phyloP scores from a whole-genome alignment of 768 basidiomycete species.

The Termitomyces sp. region DNA sequence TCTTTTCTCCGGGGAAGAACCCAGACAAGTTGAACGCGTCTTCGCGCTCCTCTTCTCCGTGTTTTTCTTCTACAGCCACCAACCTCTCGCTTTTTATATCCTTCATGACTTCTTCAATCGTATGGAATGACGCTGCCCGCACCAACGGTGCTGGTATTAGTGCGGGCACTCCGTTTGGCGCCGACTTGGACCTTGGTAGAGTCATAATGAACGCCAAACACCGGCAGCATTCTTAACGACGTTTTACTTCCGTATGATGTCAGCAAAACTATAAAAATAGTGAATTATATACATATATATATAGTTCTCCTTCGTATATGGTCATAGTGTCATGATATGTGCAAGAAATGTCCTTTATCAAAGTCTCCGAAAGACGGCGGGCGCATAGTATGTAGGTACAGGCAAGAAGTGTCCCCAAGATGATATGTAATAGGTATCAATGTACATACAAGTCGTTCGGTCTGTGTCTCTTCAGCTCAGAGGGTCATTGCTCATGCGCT shows the following conservation, averaged over 20 bases:
- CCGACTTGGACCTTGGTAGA: slow-evolving; percentile 26
- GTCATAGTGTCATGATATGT: slow-evolving; percentile 1
- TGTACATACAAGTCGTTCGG: background rate
- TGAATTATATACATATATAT: too few relatives aligned
- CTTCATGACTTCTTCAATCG: slow-evolving; percentile 9
- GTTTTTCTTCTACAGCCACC: background rate
- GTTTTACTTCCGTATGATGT: slow-evolving; percentile 11
- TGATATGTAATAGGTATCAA: background rate
- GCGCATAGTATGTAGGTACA: background rate
- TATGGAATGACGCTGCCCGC: slow-evolving; percentile 20
- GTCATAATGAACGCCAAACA: slow-evolving; percentile 7
- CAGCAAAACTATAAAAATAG: slow-evolving; percentile 4
- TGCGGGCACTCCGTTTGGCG: slow-evolving; percentile 22
- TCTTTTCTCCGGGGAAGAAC: slow-evolving; percentile 42
- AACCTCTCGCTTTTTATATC: background rate
- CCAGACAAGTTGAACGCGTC: slow-evolving; percentile 47
- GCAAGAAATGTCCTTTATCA: slow-evolving; percentile 7
- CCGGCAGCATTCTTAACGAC: background rate
- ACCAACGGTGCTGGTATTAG: slow-evolving; percentile 7
- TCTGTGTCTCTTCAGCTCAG: slow-evolving; percentile 18
- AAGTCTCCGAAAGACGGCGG: slow-evolving; percentile 7
- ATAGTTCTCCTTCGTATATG: background rate
- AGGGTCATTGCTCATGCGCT: slow-evolving; percentile 32
- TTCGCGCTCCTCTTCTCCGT: slow-evolving; percentile 14
- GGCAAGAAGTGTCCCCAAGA: slow-evolving; percentile 6